A percentile compares a stretch with the other conserved stretches of the same genome.
Evolutionary conservation across 768 basidiomycete species (phyloP).

Genomic region (Leucocoprinus sp.): DNA sequence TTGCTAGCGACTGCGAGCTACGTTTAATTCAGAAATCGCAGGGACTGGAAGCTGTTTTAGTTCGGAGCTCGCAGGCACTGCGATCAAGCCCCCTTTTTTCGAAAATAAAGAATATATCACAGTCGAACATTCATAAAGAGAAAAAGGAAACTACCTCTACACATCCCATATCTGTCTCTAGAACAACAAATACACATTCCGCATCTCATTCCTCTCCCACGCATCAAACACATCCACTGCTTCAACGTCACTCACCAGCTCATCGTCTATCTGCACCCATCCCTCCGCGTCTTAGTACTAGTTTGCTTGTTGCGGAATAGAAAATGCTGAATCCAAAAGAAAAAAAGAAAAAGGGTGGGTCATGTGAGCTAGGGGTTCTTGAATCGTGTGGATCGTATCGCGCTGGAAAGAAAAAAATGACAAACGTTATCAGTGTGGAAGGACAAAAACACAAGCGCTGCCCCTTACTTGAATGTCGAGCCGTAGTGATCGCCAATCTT

Average conservation of each 20-base stretch:
- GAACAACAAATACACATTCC: constrained; percentile 84
- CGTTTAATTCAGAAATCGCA: no score
- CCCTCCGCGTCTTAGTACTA: constrained; percentile 44
- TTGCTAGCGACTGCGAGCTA: no score
- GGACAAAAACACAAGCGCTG: constrained; percentile 2
- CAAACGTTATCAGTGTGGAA: constrained; percentile 1
- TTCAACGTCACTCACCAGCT: constrained; percentile 68
- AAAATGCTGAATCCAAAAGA: not conserved
- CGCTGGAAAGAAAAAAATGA: constrained; percentile 34
- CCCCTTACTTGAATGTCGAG: constrained; percentile 90
- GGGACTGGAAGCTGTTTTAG: no score
- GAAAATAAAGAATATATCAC: no score
- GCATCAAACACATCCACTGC: constrained; percentile 66
- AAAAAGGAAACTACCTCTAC: not conserved
- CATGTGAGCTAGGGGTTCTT: constrained; percentile 74
- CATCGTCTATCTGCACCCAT: constrained; percentile 95
- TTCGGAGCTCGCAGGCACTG: no score
- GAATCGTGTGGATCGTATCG: constrained; percentile 66
- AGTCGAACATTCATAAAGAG: no score
- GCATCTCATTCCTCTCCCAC: constrained; percentile 41
- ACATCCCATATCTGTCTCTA: constrained; percentile 47
- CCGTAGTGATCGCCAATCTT: constrained; percentile 85
- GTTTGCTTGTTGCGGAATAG: constrained; percentile 38
- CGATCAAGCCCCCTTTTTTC: no score
- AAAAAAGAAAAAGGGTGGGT: constrained; percentile 32